phyloP scores from a whole-genome alignment of 129 eudicot genomes.

The Heracleum sosnowskyi region DNA sequence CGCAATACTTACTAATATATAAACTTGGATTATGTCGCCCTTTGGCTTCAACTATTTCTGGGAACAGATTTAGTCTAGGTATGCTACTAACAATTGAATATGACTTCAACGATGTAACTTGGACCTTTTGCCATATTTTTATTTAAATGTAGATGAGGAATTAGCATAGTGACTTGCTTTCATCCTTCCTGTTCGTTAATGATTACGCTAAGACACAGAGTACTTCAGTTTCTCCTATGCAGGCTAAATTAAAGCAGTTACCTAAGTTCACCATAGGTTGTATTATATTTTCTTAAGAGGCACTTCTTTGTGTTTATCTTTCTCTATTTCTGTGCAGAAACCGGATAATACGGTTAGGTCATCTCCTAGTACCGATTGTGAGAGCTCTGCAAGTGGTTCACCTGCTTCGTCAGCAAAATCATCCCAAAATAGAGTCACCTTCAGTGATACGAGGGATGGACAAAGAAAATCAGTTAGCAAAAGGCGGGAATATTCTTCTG shows the following conservation, averaged over 20 bases:
- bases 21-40: background rate
- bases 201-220: background rate
- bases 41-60: background rate
- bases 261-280: background rate
- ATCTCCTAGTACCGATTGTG: constrained; percentile 41
- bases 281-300: background rate
- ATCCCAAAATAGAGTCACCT: constrained; percentile 41
- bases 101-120: background rate
- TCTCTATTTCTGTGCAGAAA: constrained; percentile 36
- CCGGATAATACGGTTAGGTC: constrained; percentile 43
- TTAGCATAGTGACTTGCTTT: background rate
- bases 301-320: background rate
- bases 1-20: background rate
- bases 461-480: constrained; percentile 48
- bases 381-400: constrained; percentile 60
- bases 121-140: too few species aligned
- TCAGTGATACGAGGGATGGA: constrained; percentile 46
- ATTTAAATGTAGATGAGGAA: background rate
- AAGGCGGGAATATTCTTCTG: constrained; percentile 43
- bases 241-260: background rate
- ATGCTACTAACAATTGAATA: background rate
- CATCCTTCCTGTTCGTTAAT: background rate
- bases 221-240: background rate
- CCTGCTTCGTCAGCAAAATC: constrained; percentile 73
- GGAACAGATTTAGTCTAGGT: background rate